Evolutionary conservation across 179 eudicot species (phyloP).

Genomic region (Sideroxylon spinosum): DNA sequence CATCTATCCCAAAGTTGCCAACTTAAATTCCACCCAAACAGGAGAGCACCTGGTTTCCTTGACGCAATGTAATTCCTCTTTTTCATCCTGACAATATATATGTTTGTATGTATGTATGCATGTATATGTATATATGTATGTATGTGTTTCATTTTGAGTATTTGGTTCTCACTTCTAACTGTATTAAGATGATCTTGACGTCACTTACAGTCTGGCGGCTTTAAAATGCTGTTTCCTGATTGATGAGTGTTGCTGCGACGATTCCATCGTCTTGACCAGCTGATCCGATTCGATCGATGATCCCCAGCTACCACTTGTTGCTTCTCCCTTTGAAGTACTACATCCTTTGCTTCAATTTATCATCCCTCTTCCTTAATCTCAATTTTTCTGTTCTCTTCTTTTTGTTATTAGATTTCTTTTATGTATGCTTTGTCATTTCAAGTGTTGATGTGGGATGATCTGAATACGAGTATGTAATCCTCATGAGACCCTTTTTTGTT

Average conservation of each 20-base stretch:
- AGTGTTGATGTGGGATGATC: neutral
- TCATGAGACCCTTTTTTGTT: neutral
- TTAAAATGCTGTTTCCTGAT: conserved; percentile 39
- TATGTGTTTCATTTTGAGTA: neutral
- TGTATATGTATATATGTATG: neutral
- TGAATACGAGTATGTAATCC: neutral
- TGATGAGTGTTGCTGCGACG: conserved; percentile 37
- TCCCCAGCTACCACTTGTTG: too few species aligned
- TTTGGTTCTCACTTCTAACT: neutral
- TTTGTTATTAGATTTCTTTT: neutral
- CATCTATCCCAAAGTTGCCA: too few species aligned
- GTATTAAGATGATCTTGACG: neutral
- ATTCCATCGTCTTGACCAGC: conserved; percentile 11
- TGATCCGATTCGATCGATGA: neutral
- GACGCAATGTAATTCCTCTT: conserved; percentile 51
- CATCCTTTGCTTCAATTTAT: neutral
- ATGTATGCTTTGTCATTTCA: neutral
- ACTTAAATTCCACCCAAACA: too few species aligned
- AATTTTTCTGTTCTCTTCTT: too few species aligned
- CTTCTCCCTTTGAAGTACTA: too few species aligned
- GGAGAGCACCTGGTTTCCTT: conserved; percentile 52
- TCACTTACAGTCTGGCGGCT: conserved; percentile 17
- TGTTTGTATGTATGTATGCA: too few species aligned
- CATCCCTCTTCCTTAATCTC: neutral
- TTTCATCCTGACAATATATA: too few species aligned